phyloP scores from a whole-genome alignment of 2,329 filamentous ascomycete genomes.

The Phialocephala subalpina region DNA sequence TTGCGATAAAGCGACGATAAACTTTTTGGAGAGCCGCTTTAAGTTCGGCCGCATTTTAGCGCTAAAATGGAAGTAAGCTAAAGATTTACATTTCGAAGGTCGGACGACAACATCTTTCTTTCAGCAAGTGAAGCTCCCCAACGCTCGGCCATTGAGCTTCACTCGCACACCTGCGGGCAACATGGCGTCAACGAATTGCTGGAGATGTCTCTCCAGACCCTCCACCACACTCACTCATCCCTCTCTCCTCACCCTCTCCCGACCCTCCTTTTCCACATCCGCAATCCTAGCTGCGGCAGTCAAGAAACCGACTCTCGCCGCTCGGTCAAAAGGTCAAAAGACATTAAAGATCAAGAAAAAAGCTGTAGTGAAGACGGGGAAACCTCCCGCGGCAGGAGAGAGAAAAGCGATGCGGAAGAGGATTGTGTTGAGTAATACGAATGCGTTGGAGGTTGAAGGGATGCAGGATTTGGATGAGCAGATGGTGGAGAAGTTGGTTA shows the following conservation, averaged over 20 bases:
- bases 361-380: conserved; percentile 42
- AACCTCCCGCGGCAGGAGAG: conserved; percentile 76
- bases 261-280: conserved; percentile 37
- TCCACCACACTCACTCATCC: conserved; percentile 47
- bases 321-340: conserved; percentile 27
- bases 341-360: conserved; percentile 52
- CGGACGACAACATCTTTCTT: background rate
- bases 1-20: conserved; percentile 20
- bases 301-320: background rate
- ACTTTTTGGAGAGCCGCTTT: conserved; percentile 34
- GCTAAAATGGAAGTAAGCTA: background rate
- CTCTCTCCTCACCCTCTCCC: conserved; percentile 42
- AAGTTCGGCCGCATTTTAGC: conserved; percentile 35
- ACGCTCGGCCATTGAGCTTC: conserved; percentile 3
- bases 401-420: conserved; percentile 87
- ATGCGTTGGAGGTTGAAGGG: conserved; percentile 80
- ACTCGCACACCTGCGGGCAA: background rate
- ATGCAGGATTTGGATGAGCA: conserved; percentile 67
- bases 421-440: conserved; percentile 92
- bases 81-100: conserved; percentile 9
- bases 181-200: conserved; percentile 66
- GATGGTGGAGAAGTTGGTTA: conserved; percentile 66
- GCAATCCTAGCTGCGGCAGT: conserved; percentile 22
- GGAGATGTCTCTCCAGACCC: conserved; percentile 64
- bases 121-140: conserved; percentile 5